Conservation (phyloP, 345 rosid genomes). For the Eucalyptus guilfoylei region DNA sequence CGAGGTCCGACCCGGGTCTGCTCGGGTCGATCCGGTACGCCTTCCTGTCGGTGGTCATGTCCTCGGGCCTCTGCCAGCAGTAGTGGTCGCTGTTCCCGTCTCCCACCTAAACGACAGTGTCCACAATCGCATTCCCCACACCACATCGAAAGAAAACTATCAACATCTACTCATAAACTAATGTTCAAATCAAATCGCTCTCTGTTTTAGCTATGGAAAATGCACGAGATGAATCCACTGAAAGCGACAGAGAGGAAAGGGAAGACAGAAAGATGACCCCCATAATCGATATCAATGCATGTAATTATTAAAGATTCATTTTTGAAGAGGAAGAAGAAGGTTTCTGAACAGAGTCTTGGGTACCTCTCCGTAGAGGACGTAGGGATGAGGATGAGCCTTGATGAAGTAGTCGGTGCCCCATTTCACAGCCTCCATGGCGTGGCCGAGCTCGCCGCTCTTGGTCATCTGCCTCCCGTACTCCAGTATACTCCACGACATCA, state of each 20-base stretch:
- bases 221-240: background rate
- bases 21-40: conserved; percentile 12
- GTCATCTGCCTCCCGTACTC: conserved; percentile 32
- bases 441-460: conserved; percentile 15
- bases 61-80: conserved; percentile 56
- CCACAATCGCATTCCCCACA: background rate
- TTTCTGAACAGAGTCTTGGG: background rate
- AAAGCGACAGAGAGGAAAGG: background rate
- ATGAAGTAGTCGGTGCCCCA: conserved; percentile 49
- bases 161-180: background rate
- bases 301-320: background rate
- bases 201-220: background rate
- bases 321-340: background rate
- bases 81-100: conserved; percentile 37
- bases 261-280: background rate
- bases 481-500: conserved; percentile 39
- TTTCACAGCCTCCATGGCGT: conserved; percentile 32
- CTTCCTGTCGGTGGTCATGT: conserved; percentile 39
- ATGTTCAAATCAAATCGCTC: background rate
- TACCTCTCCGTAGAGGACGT: conserved; percentile 28
- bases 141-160: background rate
- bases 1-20: conserved; percentile 39
- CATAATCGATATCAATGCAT: background rate
- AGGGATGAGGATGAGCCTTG: conserved; percentile 31
- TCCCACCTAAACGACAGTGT: conserved; percentile 15